Percentiles rank a stretch among this genome's conserved stretches.
These are phyloP conservation scores for Wickerhamomyces hampshirensis DNA, from an alignment of 805 yeast genomes.

Conservation along the genomic window DNA sequence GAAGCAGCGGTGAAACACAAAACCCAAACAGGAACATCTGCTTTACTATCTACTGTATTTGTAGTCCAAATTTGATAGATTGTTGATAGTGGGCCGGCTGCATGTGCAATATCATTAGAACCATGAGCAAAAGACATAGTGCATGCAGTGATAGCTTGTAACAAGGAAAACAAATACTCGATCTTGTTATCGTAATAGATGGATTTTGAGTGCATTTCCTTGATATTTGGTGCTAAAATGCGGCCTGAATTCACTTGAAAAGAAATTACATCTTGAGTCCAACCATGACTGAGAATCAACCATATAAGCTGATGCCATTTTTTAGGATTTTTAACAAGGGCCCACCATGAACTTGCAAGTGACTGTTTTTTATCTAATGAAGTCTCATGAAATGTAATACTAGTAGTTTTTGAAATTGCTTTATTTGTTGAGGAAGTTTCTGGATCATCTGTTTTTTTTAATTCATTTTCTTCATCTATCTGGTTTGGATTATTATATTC, in stretches of 20 bases:
- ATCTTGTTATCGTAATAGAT: constrained; percentile 66
- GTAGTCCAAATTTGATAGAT: constrained; percentile 58
- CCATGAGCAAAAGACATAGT: constrained; percentile 84
- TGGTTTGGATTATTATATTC: constrained; percentile 8
- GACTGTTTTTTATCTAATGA: constrained; percentile 26
- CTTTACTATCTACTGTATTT: constrained; percentile 37
- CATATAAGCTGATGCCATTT: constrained; percentile 51
- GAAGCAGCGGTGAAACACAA: constrained; percentile 64
- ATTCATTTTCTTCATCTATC: constrained; percentile 16
- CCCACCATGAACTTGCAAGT: constrained; percentile 34
- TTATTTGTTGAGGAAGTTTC: no score
- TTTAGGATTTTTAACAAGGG: constrained; percentile 40
- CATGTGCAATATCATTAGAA: constrained; percentile 74
- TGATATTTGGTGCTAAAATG: constrained; percentile 41
- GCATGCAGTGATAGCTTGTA: constrained; percentile 70
- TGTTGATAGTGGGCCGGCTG: constrained; percentile 70
- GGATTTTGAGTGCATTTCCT: constrained; percentile 49
- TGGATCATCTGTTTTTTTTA: constrained; percentile 1
- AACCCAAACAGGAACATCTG: constrained; percentile 69
- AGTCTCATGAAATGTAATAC: constrained; percentile 4
- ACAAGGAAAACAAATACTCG: constrained; percentile 61
- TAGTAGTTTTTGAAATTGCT: no score
- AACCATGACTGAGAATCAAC: constrained; percentile 53
- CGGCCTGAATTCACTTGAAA: constrained; percentile 36
- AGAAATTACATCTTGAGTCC: constrained; percentile 56